These are phyloP conservation scores for Diaporthe vaccinii DNA, from an alignment of 2,329 filamentous ascomycete genomes.

Conservation along the genomic window DNA sequence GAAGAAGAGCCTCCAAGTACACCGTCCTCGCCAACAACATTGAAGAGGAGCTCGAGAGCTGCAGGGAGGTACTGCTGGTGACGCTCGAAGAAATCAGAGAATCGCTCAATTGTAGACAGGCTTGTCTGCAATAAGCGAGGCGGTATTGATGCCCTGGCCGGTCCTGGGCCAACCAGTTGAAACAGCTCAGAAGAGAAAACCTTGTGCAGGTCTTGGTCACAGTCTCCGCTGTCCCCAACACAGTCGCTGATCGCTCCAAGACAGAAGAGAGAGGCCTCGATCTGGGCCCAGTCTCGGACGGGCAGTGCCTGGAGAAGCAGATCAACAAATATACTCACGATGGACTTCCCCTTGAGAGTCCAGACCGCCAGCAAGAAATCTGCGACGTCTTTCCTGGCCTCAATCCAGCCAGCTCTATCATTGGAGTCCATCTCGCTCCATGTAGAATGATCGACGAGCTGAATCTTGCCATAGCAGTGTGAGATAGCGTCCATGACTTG, in stretches of 20 bases:
- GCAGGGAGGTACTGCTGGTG: constrained; percentile 76
- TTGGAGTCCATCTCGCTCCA: constrained; percentile 78
- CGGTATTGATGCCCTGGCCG: constrained; percentile 64
- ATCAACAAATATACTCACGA: constrained; percentile 70
- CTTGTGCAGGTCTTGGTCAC: constrained; percentile 69
- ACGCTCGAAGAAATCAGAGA: constrained; percentile 82
- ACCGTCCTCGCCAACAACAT: constrained; percentile 70
- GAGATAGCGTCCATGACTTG: constrained; percentile 75
- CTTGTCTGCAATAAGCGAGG: constrained; percentile 76
- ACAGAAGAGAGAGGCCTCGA: constrained; percentile 74
- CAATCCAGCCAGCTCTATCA: constrained; percentile 75
- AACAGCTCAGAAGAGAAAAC: constrained; percentile 75
- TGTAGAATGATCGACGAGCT: constrained; percentile 71
- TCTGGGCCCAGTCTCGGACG: constrained; percentile 66
- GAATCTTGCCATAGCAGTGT: constrained; percentile 77
- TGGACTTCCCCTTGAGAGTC: constrained; percentile 67
- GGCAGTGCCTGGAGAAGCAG: constrained; percentile 65
- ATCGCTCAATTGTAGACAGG: constrained; percentile 78
- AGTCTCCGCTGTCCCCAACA: constrained; percentile 67
- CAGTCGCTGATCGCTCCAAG: constrained; percentile 77
- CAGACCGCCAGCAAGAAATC: constrained; percentile 83
- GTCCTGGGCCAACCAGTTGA: constrained; percentile 63
- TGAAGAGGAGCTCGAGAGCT: constrained; percentile 81
- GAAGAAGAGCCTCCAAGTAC: constrained; percentile 77
- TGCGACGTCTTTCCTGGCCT: constrained; percentile 83